Evolutionary conservation across 441 rosid species (phyloP).

Genomic region (Adansonia rubrostipa): DNA sequence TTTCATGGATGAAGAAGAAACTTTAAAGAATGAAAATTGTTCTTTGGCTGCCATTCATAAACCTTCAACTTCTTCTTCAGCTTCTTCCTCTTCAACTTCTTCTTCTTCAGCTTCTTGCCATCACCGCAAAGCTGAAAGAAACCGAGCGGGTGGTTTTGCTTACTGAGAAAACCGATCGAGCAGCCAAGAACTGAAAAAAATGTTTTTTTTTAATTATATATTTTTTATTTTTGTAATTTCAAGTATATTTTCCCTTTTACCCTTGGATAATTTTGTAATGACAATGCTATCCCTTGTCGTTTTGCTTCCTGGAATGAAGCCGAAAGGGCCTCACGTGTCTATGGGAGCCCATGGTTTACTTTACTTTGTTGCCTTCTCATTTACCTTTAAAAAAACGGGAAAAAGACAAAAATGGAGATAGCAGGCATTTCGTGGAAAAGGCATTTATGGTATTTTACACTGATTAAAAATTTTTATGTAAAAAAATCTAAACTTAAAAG

Average conservation of each 20-base stretch:
- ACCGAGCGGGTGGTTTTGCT: constrained; percentile 62
- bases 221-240: not conserved
- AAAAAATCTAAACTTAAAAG: no score
- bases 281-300: constrained; percentile 30
- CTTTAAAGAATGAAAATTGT: constrained; percentile 47
- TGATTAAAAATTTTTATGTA: no score
- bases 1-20: constrained; percentile 77
- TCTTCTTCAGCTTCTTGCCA: constrained; percentile 41
- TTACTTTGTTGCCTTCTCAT: not conserved
- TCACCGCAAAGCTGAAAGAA: constrained; percentile 50
- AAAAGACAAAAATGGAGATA: not conserved
- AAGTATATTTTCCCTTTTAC: constrained; percentile 27
- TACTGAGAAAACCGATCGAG: constrained; percentile 34
- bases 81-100: constrained; percentile 36
- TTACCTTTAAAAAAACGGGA: not conserved
- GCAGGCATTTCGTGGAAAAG: not conserved
- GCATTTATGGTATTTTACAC: not conserved
- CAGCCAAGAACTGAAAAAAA: not conserved
- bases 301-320: constrained; percentile 39
- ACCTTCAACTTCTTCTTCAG: constrained; percentile 31
- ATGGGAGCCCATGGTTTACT: constrained; percentile 20
- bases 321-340: constrained; percentile 26
- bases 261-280: constrained; percentile 43
- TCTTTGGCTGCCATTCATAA: constrained; percentile 50
- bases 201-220: not conserved